These are phyloP conservation scores for Trametes cingulata DNA, from an alignment of 768 basidiomycete genomes.

Conservation along the genomic window DNA sequence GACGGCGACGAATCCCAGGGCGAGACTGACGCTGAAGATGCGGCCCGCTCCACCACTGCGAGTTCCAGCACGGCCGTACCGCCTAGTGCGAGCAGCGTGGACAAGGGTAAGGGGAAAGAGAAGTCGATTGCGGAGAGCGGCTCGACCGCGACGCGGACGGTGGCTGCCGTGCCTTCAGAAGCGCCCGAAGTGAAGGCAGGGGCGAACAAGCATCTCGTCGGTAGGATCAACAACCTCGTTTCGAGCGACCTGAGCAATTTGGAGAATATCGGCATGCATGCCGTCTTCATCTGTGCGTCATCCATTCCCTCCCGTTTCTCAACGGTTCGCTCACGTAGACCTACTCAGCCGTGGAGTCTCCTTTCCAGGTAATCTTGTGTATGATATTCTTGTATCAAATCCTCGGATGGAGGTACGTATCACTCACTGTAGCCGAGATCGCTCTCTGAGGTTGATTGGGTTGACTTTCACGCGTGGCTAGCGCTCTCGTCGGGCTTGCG, in stretches of 20 bases:
- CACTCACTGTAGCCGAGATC: no score
- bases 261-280: conserved; percentile 1
- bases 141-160: background rate
- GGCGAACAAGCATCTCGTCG: conserved; percentile 52
- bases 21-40: background rate
- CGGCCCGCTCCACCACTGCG: background rate
- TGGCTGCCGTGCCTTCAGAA: background rate
- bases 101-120: conserved; percentile 6
- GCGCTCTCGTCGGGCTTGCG: conserved; percentile 34
- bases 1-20: background rate
- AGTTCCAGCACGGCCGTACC: conserved; percentile 7
- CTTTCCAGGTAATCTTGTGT: conserved; percentile 42
- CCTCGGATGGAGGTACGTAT: conserved; percentile 52
- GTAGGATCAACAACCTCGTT: conserved; percentile 78
- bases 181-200: background rate
- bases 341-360: conserved; percentile 21
- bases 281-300: conserved; percentile 29
- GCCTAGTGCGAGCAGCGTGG: background rate
- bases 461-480: background rate
- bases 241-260: conserved; percentile 53
- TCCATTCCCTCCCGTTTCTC: background rate
- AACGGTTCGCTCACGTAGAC: no score
- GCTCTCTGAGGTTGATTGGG: no score
- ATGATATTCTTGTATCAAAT: conserved; percentile 45
- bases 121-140: background rate